phyloP scores from a whole-genome alignment of 225 moss, liverwort and hornwort genomes.

The Pseudoscleropodium purum region DNA sequence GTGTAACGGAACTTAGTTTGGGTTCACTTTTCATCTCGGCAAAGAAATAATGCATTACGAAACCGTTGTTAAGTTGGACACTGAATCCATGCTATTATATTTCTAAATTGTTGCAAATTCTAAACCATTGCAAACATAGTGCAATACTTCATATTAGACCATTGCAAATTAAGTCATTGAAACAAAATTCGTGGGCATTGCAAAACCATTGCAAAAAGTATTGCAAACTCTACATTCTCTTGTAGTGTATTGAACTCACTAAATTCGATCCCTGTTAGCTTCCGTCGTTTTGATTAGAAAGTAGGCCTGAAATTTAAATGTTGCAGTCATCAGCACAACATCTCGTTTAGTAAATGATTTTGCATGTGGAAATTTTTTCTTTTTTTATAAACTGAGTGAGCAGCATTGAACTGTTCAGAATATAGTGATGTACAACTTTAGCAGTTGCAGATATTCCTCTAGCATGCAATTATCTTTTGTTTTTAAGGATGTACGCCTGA shows the following conservation, averaged over 20 bases:
- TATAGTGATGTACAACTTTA: neutral
- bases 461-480: neutral
- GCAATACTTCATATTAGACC: no score
- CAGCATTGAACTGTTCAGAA: neutral
- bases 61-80: no score
- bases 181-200: no score
- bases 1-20: no score
- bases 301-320: neutral
- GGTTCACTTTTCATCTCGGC: no score
- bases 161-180: no score
- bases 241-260: neutral
- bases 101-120: no score
- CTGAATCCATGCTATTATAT: no score
- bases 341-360: neutral
- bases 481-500: neutral
- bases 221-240: no score
- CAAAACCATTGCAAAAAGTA: no score
- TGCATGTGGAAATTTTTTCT: neutral
- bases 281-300: neutral
- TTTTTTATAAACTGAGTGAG: neutral
- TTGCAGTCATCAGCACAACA: neutral
- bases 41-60: no score
- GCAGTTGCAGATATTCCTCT: neutral
- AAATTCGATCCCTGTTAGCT: neutral
- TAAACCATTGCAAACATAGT: neutral